Evolutionary conservation across 148 eudicot genomes (phyloP).

Genomic region (Rhododendron mucronatum): DNA sequence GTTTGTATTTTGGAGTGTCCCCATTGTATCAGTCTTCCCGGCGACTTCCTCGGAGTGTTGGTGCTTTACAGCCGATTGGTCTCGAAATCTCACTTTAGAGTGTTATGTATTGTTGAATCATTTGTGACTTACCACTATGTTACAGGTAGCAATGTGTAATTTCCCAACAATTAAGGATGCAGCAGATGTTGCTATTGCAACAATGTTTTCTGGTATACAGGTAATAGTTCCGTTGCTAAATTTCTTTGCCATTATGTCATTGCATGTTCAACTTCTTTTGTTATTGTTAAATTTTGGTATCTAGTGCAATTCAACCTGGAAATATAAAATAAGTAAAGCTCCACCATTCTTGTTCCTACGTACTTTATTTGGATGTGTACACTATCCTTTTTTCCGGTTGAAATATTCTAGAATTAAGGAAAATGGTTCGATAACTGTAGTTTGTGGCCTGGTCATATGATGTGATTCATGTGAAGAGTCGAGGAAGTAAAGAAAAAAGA

Average conservation of each 20-base stretch:
- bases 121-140: neutral
- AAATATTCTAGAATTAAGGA: neutral
- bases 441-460: neutral
- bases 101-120: neutral
- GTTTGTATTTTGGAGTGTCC: neutral
- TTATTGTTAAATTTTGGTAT: neutral
- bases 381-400: neutral
- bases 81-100: neutral
- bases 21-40: neutral
- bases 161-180: conserved; percentile 94
- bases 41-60: neutral
- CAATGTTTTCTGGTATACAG: conserved; percentile 94
- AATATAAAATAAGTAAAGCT: neutral
- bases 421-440: neutral
- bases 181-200: conserved; percentile 94
- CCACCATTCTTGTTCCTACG: neutral
- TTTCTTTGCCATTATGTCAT: neutral
- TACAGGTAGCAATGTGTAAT: conserved; percentile 94
- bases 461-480: neutral
- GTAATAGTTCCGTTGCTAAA: conserved; percentile 25
- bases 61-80: neutral
- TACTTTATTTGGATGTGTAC: neutral
- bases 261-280: neutral
- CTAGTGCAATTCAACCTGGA: neutral
- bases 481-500: neutral